A percentile compares a stretch with the other conserved stretches of the same genome.
phyloP scores from a whole-genome alignment of 768 basidiomycete species.

The Russula virescens region DNA sequence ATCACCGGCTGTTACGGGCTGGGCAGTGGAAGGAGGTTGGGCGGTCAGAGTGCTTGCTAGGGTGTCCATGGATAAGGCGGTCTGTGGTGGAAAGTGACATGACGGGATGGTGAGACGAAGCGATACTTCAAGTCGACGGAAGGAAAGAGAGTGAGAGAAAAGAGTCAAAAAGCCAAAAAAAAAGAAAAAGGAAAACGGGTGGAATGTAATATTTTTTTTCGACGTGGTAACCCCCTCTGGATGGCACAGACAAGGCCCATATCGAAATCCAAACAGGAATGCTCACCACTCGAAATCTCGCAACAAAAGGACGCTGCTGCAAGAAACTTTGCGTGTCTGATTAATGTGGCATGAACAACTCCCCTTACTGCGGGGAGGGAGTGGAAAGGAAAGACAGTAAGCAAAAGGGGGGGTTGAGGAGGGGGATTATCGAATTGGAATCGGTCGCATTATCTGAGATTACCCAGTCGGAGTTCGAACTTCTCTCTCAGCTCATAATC shows the following conservation, averaged over 20 bases:
- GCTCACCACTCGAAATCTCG: slow-evolving; percentile 6
- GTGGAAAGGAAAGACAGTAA: neutral
- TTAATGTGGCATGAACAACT: slow-evolving; percentile 3
- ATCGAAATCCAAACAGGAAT: slow-evolving; percentile 10
- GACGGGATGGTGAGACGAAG: neutral
- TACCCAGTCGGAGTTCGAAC: slow-evolving; percentile 17
- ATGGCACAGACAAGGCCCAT: neutral
- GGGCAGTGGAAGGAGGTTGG: slow-evolving; percentile 11
- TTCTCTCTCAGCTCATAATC: slow-evolving; percentile 20
- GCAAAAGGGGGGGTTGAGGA: slow-evolving; percentile 13
- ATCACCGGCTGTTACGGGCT: slow-evolving; percentile 1
- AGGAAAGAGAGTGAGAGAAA: too few relatives aligned
- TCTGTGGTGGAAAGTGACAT: neutral
- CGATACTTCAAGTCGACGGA: neutral
- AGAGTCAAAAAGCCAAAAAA: neutral
- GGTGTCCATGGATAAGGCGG: slow-evolving; percentile 8
- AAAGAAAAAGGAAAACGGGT: neutral
- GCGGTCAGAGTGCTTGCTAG: slow-evolving; percentile 11
- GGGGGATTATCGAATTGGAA: slow-evolving; percentile 12
- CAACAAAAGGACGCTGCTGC: neutral
- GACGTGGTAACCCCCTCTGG: slow-evolving; percentile 17
- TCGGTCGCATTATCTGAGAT: slow-evolving; percentile 20
- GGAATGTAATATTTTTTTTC: slow-evolving; percentile 22
- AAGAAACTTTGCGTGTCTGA: neutral
- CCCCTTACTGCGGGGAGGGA: slow-evolving; percentile 10